These are phyloP conservation scores for Pachysolen tannophilus DNA, from an alignment of 805 yeast species.

Conservation along the genomic window DNA sequence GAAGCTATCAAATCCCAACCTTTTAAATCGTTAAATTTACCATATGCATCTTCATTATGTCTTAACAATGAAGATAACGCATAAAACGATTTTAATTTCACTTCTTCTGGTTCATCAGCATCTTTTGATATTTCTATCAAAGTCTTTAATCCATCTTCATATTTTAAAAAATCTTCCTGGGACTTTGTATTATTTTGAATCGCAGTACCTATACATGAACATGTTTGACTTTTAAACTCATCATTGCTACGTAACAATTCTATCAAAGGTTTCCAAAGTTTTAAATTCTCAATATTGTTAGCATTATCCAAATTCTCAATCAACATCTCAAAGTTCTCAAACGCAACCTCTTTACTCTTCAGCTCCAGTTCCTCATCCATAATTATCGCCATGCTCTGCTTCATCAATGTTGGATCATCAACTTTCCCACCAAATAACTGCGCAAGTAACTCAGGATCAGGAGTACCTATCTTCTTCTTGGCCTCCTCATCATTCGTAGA, in stretches of 20 bases:
- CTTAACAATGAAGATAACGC: constrained; percentile 71
- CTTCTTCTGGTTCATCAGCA: constrained; percentile 16
- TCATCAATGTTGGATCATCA: constrained; percentile 89
- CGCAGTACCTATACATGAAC: constrained; percentile 80
- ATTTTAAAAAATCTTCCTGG: constrained; percentile 57
- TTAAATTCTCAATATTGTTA: constrained; percentile 76
- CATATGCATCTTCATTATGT: constrained; percentile 52
- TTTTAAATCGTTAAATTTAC: constrained; percentile 40
- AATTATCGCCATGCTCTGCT: constrained; percentile 58
- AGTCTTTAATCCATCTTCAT: constrained; percentile 37
- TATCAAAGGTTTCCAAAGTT: constrained; percentile 73
- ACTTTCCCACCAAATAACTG: constrained; percentile 69
- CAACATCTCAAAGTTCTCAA: constrained; percentile 89
- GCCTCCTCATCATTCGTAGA: constrained; percentile 68
- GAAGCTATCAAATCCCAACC: constrained; percentile 56
- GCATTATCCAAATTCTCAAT: constrained; percentile 94
- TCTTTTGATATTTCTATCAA: constrained; percentile 29
- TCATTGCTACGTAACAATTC: constrained; percentile 37
- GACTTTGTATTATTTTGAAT: constrained; percentile 82
- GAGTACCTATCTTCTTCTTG: constrained; percentile 50
- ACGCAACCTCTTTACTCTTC: constrained; percentile 64
- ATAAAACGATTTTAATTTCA: constrained; percentile 60
- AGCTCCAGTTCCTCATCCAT: constrained; percentile 46
- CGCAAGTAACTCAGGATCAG: constrained; percentile 73
- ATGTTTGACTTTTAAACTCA: constrained; percentile 37